Evolutionary conservation across 257 asterid genomes (phyloP).

Genomic region (Fraxinus americana): DNA sequence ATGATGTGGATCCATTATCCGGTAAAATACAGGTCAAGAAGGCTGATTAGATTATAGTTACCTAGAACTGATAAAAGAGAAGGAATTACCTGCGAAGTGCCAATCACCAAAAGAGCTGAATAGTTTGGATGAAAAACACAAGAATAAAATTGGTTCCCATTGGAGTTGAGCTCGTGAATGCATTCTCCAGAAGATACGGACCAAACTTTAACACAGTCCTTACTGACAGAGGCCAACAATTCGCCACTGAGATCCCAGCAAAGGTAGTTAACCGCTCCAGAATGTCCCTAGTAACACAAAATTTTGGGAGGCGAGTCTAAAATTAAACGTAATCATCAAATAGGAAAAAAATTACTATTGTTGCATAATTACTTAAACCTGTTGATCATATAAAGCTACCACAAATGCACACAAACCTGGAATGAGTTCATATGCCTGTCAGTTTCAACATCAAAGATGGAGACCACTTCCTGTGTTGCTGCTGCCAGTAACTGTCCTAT

Average conservation of each 20-base stretch:
- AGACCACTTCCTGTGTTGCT: no score
- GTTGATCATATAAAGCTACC: not conserved
- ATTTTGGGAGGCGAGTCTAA: conserved; percentile 6
- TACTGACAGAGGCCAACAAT: conserved; percentile 86
- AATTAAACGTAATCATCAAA: conserved; percentile 2
- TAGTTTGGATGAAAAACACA: conserved; percentile 94
- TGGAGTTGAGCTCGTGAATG: conserved; percentile 78
- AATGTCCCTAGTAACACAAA: conserved; percentile 65
- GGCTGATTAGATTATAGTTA: not conserved
- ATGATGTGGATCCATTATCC: not conserved
- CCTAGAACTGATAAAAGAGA: not conserved
- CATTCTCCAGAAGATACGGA: conserved; percentile 78
- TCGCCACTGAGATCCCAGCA: conserved; percentile 95
- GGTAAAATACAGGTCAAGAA: not conserved
- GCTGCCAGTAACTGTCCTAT: no score
- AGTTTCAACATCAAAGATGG: no score
- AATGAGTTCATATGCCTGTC: conserved; percentile 47
- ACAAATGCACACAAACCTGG: conserved; percentile 57
- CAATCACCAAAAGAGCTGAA: conserved; percentile 84
- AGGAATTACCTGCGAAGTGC: conserved; percentile 66
- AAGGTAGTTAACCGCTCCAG: conserved; percentile 75
- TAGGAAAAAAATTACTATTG: not conserved
- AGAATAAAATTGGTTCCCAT: conserved; percentile 79
- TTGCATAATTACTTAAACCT: not conserved
- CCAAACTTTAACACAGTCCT: conserved; percentile 95